These are phyloP conservation scores for Quercus tomentella DNA, from an alignment of 331 rosid genomes.

Conservation along the genomic window DNA sequence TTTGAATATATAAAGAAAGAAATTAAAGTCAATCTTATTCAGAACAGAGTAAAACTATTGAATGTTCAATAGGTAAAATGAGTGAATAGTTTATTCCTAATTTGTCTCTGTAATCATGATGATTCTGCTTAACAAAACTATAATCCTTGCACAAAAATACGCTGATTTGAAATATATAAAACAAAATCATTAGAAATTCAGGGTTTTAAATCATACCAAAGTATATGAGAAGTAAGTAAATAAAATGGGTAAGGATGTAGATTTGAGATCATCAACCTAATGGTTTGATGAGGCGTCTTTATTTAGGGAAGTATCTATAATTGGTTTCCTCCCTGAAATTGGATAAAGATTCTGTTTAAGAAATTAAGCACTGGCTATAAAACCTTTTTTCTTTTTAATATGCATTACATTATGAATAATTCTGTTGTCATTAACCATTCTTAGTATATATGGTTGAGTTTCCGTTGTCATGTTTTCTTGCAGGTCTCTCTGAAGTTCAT, in stretches of 20 bases:
- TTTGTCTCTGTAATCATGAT: too few species aligned
- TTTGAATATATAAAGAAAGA: not conserved
- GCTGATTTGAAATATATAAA: too few species aligned
- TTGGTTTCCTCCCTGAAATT: not conserved
- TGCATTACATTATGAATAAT: not conserved
- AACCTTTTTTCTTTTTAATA: too few species aligned
- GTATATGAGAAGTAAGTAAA: not conserved
- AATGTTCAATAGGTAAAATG: not conserved
- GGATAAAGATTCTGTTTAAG: not conserved
- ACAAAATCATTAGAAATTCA: too few species aligned
- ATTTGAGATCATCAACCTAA: not conserved
- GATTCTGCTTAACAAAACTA: too few species aligned
- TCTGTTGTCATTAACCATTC: not conserved
- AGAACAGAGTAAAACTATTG: not conserved
- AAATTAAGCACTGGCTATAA: not conserved
- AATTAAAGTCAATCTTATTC: not conserved
- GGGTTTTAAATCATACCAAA: too few species aligned
- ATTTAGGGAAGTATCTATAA: not conserved
- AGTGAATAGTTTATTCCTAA: too few species aligned
- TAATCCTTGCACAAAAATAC: too few species aligned
- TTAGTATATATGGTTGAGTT: not conserved
- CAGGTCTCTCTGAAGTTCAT: conserved; percentile 61
- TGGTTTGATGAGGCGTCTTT: not conserved
- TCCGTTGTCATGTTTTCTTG: conserved; percentile 20
- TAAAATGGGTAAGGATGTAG: not conserved